These are phyloP conservation scores for Paramyrothecium sp. DNA, from an alignment of 2,329 filamentous ascomycete species.

Conservation along the genomic window DNA sequence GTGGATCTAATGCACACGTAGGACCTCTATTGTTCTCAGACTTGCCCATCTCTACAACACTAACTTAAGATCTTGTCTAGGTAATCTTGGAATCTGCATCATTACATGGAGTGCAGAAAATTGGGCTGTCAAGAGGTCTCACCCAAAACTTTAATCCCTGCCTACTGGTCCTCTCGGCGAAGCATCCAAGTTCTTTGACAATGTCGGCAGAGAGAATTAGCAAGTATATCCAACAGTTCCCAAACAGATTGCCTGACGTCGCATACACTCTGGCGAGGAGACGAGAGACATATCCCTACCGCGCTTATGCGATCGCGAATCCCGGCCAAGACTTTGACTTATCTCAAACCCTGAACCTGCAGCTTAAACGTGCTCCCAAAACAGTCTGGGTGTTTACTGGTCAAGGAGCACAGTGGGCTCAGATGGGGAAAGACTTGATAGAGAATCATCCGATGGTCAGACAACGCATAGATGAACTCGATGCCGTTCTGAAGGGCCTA, in stretches of 20 bases:
- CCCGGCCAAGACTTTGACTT: neutral
- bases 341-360: neutral
- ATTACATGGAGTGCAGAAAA: neutral
- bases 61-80: slow-evolving; percentile 22
- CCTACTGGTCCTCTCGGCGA: neutral
- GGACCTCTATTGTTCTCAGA: neutral
- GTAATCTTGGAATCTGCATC: slow-evolving; percentile 2
- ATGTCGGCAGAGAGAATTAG: neutral
- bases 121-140: neutral
- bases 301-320: neutral
- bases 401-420: slow-evolving; percentile 26
- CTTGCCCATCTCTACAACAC: too few relatives aligned
- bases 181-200: neutral
- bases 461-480: slow-evolving; percentile 17
- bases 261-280: neutral
- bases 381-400: slow-evolving; percentile 23
- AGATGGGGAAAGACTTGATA: slow-evolving; percentile 27
- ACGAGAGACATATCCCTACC: neutral
- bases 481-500: slow-evolving; percentile 10
- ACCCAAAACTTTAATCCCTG: neutral
- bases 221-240: neutral
- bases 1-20: slow-evolving; percentile 39
- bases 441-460: slow-evolving; percentile 24
- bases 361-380: slow-evolving; percentile 13
- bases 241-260: neutral